These are phyloP conservation scores for Agrocybe pediades DNA, from an alignment of 768 basidiomycete species.

Conservation along the genomic window DNA sequence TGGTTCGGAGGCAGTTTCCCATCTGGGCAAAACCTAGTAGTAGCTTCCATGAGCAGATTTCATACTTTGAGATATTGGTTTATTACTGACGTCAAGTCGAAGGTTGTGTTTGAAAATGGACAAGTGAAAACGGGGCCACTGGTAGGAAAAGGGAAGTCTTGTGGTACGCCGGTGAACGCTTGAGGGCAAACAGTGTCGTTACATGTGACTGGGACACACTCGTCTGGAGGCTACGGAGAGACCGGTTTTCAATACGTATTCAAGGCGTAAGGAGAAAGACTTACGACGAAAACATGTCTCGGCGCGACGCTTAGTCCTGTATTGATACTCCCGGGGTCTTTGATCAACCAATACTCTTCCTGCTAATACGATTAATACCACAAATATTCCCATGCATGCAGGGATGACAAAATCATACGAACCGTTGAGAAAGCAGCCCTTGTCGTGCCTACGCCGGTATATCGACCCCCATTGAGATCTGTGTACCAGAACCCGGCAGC, in stretches of 20 bases:
- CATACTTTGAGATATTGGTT: neutral
- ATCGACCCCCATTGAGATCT: neutral
- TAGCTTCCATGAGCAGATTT: neutral
- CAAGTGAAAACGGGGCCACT: constrained; percentile 10
- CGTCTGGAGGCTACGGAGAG: constrained; percentile 8
- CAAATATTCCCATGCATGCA: neutral
- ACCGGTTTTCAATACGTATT: neutral
- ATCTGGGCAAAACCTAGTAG: constrained; percentile 3
- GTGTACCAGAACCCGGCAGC: constrained; percentile 13
- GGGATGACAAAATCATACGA: neutral
- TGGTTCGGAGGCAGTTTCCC: neutral
- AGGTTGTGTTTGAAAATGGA: constrained; percentile 7
- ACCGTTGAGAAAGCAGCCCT: neutral
- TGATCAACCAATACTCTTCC: neutral
- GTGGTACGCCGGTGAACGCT: constrained; percentile 19
- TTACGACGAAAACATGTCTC: neutral
- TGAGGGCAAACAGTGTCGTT: constrained; percentile 17
- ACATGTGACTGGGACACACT: constrained; percentile 21
- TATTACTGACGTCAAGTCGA: constrained; percentile 13
- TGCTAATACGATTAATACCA: neutral
- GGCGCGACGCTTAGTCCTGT: neutral
- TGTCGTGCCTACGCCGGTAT: neutral
- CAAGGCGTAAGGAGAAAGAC: neutral
- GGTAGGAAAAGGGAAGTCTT: constrained; percentile 7
- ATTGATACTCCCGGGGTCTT: neutral